Percentiles rank a stretch among this genome's conserved stretches.
Conservation (phyloP, 2,329 filamentous ascomycete genomes). For the Apiospora kogelbergensis region DNA sequence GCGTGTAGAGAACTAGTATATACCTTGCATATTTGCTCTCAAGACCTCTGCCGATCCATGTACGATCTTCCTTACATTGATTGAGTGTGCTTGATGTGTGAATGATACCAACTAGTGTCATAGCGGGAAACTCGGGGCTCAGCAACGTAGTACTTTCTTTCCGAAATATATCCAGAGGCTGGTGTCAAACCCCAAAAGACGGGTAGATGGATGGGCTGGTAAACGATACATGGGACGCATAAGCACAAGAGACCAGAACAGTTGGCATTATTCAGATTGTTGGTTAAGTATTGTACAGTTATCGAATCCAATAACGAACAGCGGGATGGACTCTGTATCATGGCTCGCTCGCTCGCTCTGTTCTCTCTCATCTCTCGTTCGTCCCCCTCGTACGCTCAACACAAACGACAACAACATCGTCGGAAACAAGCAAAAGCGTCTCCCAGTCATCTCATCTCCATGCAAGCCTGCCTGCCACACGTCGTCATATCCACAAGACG, state of each 20-base stretch:
- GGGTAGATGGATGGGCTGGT: too few relatives aligned
- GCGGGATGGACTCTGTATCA: neutral
- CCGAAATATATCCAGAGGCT: too few relatives aligned
- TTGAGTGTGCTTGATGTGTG: neutral
- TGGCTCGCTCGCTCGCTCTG: neutral
- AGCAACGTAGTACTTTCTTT: too few relatives aligned
- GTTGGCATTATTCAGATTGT: constrained; percentile 5
- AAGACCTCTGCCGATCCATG: neutral
- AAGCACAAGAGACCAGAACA: neutral
- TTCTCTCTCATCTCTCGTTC: neutral
- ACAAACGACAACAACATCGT: neutral
- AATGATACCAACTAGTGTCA: neutral
- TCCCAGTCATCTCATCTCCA: neutral
- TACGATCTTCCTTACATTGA: neutral
- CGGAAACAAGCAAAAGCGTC: neutral
- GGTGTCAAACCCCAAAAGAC: neutral
- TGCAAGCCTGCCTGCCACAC: neutral
- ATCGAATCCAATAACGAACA: neutral
- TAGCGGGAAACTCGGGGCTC: too few relatives aligned
- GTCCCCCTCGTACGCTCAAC: neutral
- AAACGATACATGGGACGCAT: neutral
- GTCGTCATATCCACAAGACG: neutral
- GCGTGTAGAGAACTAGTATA: constrained; percentile 18
- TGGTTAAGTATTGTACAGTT: neutral
- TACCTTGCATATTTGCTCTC: constrained; percentile 10